Conservation (phyloP, 768 basidiomycete species). For the Butyriboletus loyo region DNA sequence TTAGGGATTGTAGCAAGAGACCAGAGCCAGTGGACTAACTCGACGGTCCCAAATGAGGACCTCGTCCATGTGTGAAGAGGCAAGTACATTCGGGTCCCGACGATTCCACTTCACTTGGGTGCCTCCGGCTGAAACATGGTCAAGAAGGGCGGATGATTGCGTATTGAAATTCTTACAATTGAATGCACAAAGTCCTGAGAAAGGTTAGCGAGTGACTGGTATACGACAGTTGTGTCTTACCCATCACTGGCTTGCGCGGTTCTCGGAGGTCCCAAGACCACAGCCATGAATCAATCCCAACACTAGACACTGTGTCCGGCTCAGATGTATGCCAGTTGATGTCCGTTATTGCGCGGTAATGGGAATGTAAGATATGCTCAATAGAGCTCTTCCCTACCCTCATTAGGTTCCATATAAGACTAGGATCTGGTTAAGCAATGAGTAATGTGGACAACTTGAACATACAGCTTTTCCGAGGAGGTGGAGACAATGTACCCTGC, state of each 20-base stretch:
- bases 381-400: conserved; percentile 74
- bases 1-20: conserved; percentile 5
- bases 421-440: conserved; percentile 22
- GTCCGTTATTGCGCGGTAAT: conserved; percentile 95
- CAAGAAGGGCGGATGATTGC: not conserved
- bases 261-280: conserved; percentile 91
- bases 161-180: conserved; percentile 38
- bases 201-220: not conserved
- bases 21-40: conserved; percentile 42
- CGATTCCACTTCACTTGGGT: conserved; percentile 99
- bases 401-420: conserved; percentile 93
- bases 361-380: conserved; percentile 79
- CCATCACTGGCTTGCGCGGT: conserved; percentile 68
- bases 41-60: conserved; percentile 94
- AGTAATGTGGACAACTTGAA: not conserved
- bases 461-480: conserved; percentile 83
- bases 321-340: conserved; percentile 95
- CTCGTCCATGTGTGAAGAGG: conserved; percentile 83
- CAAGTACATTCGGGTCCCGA: conserved; percentile 79
- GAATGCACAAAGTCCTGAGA: conserved; percentile 54
- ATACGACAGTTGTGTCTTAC: conserved; percentile 24
- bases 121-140: conserved; percentile 57
- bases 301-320: conserved; percentile 83
- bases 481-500: conserved; percentile 86
- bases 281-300: conserved; percentile 90